Evolutionary conservation across 257 asterid species (phyloP).

Genomic region (Cruciata laevipes): DNA sequence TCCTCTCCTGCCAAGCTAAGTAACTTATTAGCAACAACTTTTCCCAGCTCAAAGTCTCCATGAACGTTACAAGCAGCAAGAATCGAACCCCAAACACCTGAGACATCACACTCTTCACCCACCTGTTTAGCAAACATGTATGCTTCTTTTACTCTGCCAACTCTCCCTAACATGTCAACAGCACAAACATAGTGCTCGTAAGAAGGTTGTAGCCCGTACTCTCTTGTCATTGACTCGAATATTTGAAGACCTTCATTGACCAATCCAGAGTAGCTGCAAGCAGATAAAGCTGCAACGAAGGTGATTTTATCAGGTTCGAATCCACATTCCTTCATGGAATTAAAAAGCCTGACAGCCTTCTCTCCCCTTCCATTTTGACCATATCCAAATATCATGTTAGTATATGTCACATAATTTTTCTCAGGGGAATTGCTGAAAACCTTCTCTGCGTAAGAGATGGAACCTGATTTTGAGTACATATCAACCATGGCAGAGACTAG

Average conservation of each 20-base stretch:
- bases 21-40: conserved; percentile 60
- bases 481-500: conserved; percentile 77
- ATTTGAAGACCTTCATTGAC: conserved; percentile 61
- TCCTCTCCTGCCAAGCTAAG: conserved; percentile 46
- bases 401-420: conserved; percentile 68
- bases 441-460: conserved; percentile 54
- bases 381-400: conserved; percentile 85
- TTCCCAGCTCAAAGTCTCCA: conserved; percentile 63
- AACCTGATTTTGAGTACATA: conserved; percentile 87
- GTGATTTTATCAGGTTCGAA: conserved; percentile 51
- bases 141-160: conserved; percentile 78
- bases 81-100: conserved; percentile 80
- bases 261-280: conserved; percentile 74
- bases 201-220: conserved; percentile 49
- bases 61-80: conserved; percentile 73
- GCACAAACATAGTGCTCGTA: conserved; percentile 69
- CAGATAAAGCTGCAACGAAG: conserved; percentile 62
- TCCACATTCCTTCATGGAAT: conserved; percentile 42
- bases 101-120: conserved; percentile 45
- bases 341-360: conserved; percentile 51
- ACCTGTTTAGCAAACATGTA: conserved; percentile 47
- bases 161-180: conserved; percentile 87
- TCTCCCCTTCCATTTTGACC: conserved; percentile 89
- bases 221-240: conserved; percentile 52
- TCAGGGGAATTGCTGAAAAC: conserved; percentile 40